Evolutionary conservation across 306 rosid species (phyloP).

Genomic region (barrel medic (Medicago truncatula)): MtrunA17r5.0-ANR NC_053045.1:52401001-52401500

Average conservation of each 20-base stretch:
- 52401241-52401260: constrained; percentile 75
- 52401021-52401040: constrained; percentile 92
- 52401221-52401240: constrained; percentile 84
- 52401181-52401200: constrained; percentile 79
- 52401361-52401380: constrained; percentile 93
- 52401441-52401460: constrained; percentile 60
- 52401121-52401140: not conserved
- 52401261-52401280: constrained; percentile 91
- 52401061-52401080: constrained; percentile 28
- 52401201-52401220: constrained; percentile 78
- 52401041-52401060: constrained; percentile 85
- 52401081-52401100: constrained; percentile 29
- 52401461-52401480: constrained; percentile 80
- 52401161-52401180: constrained; percentile 67
- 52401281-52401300: constrained; percentile 96
- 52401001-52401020: constrained; percentile 94
- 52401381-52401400: constrained; percentile 86
- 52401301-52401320: constrained; percentile 81
- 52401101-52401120: constrained; percentile 26
- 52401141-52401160: constrained; percentile 55
- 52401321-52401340: constrained; percentile 94
- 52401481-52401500: constrained; percentile 79
- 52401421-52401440: constrained; percentile 85
- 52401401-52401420: constrained; percentile 83
- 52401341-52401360: constrained; percentile 81